Evolutionary conservation across 306 rosid genomes (phyloP).

Genomic region (Trifolium pratense): DNA sequence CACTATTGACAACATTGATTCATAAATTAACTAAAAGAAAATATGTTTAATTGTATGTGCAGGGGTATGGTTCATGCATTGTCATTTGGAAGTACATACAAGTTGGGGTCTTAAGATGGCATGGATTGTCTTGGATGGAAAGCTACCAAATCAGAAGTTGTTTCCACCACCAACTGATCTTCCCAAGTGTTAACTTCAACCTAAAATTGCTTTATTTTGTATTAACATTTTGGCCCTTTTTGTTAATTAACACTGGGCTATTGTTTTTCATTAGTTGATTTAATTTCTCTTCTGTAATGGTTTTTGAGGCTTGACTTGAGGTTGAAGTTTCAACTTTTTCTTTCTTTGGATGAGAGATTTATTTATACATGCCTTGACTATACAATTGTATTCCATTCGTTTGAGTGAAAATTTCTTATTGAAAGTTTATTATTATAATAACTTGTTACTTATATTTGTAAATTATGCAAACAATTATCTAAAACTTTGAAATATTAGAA

Average conservation of each 20-base stretch:
- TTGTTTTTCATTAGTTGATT: not conserved
- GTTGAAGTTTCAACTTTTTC: not conserved
- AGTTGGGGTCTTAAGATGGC: conserved; percentile 83
- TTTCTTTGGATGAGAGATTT: conserved; percentile 24
- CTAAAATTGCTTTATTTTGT: not conserved
- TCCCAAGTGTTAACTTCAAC: conserved; percentile 52
- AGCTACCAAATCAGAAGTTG: conserved; percentile 63
- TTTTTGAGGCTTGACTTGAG: conserved; percentile 11
- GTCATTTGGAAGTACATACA: conserved; percentile 69
- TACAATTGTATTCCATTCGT: conserved; percentile 2
- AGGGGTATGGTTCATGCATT: conserved; percentile 79
- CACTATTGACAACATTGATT: no score
- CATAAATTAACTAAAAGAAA: not conserved
- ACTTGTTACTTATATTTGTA: not conserved
- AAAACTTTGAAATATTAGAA: not conserved
- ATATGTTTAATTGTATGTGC: not conserved
- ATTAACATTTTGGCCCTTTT: conserved; percentile 10
- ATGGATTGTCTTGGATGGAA: conserved; percentile 70
- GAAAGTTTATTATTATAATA: not conserved
- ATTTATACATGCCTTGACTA: conserved; percentile 24
- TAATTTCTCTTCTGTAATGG: not conserved
- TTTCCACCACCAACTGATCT: conserved; percentile 73
- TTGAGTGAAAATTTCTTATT: conserved; percentile 15
- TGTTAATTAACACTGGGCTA: conserved; percentile 13
- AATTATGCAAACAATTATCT: not conserved